Conservation (phyloP, 2,329 filamentous ascomycete genomes). For the Diaporthe velutina region DNA sequence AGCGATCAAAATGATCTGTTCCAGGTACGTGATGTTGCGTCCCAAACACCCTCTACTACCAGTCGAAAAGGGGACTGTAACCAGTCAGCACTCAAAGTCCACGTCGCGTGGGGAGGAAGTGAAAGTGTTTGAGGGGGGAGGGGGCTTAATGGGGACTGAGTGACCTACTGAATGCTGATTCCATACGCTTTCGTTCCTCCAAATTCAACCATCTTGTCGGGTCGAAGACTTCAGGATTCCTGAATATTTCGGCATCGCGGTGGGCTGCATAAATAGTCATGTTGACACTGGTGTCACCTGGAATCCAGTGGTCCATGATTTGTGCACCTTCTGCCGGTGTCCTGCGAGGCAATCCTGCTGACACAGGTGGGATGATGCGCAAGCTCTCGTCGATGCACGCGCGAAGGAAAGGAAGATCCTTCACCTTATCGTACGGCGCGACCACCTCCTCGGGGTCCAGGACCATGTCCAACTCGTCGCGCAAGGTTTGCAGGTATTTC, state of each 20-base stretch:
- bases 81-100: too few relatives aligned
- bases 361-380: background rate
- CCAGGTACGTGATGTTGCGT: background rate
- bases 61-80: background rate
- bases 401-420: background rate
- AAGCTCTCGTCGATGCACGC: background rate
- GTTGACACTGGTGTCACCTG: background rate
- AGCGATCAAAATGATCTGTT: background rate
- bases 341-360: background rate
- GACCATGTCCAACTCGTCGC: background rate
- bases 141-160: too few relatives aligned
- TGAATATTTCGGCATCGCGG: background rate
- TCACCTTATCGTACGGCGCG: background rate
- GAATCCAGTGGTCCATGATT: background rate
- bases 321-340: background rate
- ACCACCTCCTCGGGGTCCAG: background rate
- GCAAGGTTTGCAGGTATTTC: background rate
- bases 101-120: too few relatives aligned
- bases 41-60: background rate
- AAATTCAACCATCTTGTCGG: background rate
- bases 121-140: too few relatives aligned
- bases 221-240: background rate
- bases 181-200: background rate
- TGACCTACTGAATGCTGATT: background rate
- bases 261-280: background rate